phyloP scores from a whole-genome alignment of 192 early-diverging fungal species.

The Podochytrium sp. region DNA sequence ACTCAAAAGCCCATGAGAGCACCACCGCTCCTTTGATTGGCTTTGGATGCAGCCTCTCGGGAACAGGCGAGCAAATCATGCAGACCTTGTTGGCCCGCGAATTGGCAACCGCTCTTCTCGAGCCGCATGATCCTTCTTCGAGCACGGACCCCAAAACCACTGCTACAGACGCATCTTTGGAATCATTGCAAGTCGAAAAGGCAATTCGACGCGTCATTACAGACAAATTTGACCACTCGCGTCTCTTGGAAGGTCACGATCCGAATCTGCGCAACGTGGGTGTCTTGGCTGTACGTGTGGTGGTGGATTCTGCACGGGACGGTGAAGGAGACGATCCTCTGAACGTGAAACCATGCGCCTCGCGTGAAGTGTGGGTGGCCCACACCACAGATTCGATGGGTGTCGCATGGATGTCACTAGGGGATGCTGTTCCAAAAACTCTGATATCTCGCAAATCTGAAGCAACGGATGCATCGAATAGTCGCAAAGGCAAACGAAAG shows the following conservation, averaged over 20 bases:
- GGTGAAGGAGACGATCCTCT: neutral
- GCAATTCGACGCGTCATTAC: neutral
- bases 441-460: conserved; percentile 26
- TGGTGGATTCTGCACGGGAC: neutral
- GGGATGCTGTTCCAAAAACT: conserved; percentile 3
- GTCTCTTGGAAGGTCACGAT: neutral
- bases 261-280: neutral
- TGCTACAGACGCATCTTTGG: neutral
- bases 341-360: conserved; percentile 10
- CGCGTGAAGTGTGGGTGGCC: conserved; percentile 66
- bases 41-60: conserved; percentile 66
- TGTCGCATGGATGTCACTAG: conserved; percentile 39
- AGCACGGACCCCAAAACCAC: conserved; percentile 9
- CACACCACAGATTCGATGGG: conserved; percentile 77
- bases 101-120: conserved; percentile 40
- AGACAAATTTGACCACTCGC: neutral
- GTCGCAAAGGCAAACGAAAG: neutral
- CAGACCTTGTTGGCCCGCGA: conserved; percentile 69
- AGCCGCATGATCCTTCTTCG: conserved; percentile 14
- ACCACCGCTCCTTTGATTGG: conserved; percentile 4
- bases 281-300: neutral
- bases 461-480: too few relatives aligned
- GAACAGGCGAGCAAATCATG: conserved; percentile 88
- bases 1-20: neutral
- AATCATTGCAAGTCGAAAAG: neutral